Evolutionary conservation across 768 basidiomycete species (phyloP), one percentile per base, ranked within the genome.

Genomic region (Russula abietina): DNA sequence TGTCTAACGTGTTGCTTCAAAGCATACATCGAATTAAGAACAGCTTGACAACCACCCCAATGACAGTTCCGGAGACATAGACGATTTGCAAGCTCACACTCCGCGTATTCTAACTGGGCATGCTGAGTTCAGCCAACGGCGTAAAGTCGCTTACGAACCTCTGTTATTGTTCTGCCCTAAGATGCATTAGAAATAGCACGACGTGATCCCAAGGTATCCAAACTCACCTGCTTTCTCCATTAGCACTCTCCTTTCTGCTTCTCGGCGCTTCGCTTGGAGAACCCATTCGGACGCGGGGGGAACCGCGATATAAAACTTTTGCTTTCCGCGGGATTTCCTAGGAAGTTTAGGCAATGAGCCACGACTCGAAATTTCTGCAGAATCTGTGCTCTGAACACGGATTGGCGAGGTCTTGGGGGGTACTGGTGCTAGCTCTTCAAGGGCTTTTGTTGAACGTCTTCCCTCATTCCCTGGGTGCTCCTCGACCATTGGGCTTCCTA

Each of bases 1-100:
- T n/a, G 63, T 56, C 49, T 64, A 26, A 64, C 63, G 41, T 64
- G 63, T 60, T 56, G 48, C 59, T 64, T 64, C 63, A 64, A 60
- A 56, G 63, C 12, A 55, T 45, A 64, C 9, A 64, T 64, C n/a
- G 63, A 64, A 60, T 64, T 64, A 56, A 64, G 63, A 56, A 60
- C 26, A 38, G 63, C 63, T 55, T 64, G 63, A 38, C 63, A 64
- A 16, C 63, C 59, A 55, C 19, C 45, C 63, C 63, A 64, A 50
- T 60, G 58, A 60, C 63, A 64, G 26, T 22, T 53, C 17, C 63
- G 63, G 24, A 49, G 63, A 56, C 63, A 60, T 22, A 64, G 59
- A 56, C 63, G 59, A 51, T 60, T 60, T 38, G 48, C 48, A 55
- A 64, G 54, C 26, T 64, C 54, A 64, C 30, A 52, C 38, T 19